Percentiles rank a stretch among this genome's conserved stretches.
phyloP scores from a whole-genome alignment of 139 green algal genomes.

The Chlorella sorokiniana region DNA sequence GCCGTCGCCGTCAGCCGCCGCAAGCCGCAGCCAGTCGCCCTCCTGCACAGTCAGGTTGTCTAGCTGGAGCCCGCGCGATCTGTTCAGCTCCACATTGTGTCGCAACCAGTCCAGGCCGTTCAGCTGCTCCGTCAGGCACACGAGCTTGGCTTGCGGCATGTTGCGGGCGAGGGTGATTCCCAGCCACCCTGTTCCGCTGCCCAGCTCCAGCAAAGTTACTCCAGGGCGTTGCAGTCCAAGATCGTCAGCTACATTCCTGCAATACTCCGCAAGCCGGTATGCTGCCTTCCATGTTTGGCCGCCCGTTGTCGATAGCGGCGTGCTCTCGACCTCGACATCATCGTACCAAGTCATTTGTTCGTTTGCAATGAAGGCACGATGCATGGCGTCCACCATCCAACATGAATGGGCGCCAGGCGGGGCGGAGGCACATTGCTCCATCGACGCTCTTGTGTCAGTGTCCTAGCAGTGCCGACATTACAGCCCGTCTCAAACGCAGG shows the following conservation, averaged over 20 bases:
- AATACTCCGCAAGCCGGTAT: conserved; percentile 27
- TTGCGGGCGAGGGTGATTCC: conserved; percentile 60
- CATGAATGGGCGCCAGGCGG: too few relatives aligned
- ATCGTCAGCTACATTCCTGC: neutral
- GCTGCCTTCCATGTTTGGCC: conserved; percentile 42
- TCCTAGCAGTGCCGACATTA: too few relatives aligned
- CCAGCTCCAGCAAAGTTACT: conserved; percentile 60
- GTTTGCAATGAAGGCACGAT: too few relatives aligned
- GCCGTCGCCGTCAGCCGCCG: neutral
- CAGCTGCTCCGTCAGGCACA: conserved; percentile 48
- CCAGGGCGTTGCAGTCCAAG: conserved; percentile 8
- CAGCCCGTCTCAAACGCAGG: too few relatives aligned
- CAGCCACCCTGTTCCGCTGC: conserved; percentile 59
- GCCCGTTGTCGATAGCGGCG: conserved; percentile 29
- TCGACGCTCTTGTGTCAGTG: too few relatives aligned
- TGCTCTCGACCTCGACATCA: conserved; percentile 30
- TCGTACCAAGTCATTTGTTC: conserved; percentile 9
- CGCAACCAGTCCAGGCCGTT: conserved; percentile 48
- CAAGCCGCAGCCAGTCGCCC: conserved; percentile 29
- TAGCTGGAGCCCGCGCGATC: conserved; percentile 14
- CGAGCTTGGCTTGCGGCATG: conserved; percentile 27
- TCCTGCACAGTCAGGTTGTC: conserved; percentile 7
- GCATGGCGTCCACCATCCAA: too few relatives aligned
- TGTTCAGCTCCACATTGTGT: conserved; percentile 53
- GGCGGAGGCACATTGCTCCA: too few relatives aligned